phyloP scores from a whole-genome alignment of 75 land plant species.

The Picea glauca region DNA sequence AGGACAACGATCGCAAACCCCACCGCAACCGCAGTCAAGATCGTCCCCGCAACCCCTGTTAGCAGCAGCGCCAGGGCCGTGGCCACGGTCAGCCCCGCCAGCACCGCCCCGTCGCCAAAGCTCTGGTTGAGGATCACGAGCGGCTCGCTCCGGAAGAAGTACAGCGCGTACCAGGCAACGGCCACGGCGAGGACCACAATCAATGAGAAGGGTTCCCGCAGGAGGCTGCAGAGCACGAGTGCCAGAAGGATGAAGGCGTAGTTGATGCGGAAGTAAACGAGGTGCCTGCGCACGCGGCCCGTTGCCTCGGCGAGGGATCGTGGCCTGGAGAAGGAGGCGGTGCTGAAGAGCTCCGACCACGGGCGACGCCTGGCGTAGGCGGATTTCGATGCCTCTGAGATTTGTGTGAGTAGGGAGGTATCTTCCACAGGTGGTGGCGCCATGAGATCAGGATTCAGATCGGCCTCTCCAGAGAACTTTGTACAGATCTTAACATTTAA shows the following conservation, averaged over 20 bases:
- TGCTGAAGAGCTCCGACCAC: constrained; percentile 44
- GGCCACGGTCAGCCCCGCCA: constrained; percentile 26
- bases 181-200: constrained; percentile 32
- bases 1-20: constrained; percentile 29
- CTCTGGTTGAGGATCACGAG: constrained; percentile 22
- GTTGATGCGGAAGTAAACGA: constrained; percentile 54
- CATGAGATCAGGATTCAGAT: too few relatives aligned
- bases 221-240: constrained; percentile 35
- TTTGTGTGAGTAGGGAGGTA: neutral
- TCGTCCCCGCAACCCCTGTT: constrained; percentile 38
- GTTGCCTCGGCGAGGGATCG: constrained; percentile 32
- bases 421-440: neutral
- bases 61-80: constrained; percentile 42
- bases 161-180: constrained; percentile 51
- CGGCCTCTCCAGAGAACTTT: too few relatives aligned
- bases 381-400: neutral
- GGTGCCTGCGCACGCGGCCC: constrained; percentile 37
- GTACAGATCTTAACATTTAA: too few relatives aligned
- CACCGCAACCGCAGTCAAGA: constrained; percentile 32
- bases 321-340: constrained; percentile 42
- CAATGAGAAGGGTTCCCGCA: constrained; percentile 47
- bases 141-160: constrained; percentile 44
- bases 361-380: constrained; percentile 40
- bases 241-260: constrained; percentile 35
- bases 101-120: constrained; percentile 28